A percentile compares a stretch with the other conserved stretches of the same genome.
phyloP scores from a whole-genome alignment of 306 rosid genomes.

The Heteromeles arbutifolia region DNA sequence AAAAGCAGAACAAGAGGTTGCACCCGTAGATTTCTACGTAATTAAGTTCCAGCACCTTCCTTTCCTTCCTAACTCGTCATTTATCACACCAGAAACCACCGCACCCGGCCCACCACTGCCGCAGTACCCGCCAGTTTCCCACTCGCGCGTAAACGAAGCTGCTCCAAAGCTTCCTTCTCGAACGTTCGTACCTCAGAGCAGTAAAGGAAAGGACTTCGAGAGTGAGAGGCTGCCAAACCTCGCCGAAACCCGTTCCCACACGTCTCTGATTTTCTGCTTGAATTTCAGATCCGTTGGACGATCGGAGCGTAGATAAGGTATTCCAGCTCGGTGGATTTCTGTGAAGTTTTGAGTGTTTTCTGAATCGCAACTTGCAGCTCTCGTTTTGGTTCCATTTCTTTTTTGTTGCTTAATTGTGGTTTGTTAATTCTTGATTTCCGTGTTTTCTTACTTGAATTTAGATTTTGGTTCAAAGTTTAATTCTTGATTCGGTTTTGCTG shows the following conservation, averaged over 20 bases:
- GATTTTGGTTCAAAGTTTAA: neutral
- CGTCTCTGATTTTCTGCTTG: neutral
- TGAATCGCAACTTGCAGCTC: neutral
- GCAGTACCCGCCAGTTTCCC: neutral
- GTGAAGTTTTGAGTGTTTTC: neutral
- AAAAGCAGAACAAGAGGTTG: neutral
- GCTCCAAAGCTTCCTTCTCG: neutral
- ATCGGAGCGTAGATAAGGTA: neutral
- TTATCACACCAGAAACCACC: neutral
- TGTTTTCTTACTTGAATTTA: neutral
- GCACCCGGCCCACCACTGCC: neutral
- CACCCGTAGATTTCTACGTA: neutral
- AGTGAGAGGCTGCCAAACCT: neutral
- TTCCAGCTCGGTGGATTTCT: neutral
- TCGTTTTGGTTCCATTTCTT: neutral
- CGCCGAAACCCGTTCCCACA: neutral
- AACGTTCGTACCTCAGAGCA: neutral
- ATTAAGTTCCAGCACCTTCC: neutral
- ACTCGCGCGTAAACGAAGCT: neutral
- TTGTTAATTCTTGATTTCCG: neutral
- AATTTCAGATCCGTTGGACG: conserved; percentile 7
- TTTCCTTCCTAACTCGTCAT: neutral
- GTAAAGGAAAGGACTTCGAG: neutral
- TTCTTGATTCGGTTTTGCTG: neutral
- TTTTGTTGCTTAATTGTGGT: neutral